These are phyloP conservation scores for Wickerhamomyces chaumierensis DNA, from an alignment of 805 yeast genomes.

Conservation along the genomic window DNA sequence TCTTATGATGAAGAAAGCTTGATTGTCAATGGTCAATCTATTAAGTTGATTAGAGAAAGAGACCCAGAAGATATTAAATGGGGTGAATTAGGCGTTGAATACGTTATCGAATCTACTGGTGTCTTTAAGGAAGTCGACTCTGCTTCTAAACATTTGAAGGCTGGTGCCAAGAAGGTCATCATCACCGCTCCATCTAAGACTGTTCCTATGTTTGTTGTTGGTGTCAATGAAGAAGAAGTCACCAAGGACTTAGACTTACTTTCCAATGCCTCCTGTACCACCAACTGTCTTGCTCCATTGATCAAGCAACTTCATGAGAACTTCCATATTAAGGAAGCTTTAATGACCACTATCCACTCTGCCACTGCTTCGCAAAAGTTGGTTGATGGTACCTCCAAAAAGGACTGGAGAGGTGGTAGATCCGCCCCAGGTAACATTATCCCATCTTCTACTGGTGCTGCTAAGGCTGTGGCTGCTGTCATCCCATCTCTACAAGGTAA, in stretches of 20 bases:
- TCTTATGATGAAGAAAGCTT: constrained; percentile 38
- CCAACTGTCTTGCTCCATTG: constrained; percentile 91
- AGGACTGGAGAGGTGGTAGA: constrained; percentile 99
- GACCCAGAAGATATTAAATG: constrained; percentile 62
- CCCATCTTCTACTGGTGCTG: constrained; percentile 95
- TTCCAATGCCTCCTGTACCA: constrained; percentile 93
- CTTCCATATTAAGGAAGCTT: constrained; percentile 83
- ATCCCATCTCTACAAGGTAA: constrained; percentile 85
- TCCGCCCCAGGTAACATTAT: constrained; percentile 92
- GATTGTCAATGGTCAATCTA: constrained; percentile 39
- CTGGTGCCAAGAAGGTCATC: constrained; percentile 65
- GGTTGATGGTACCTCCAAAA: constrained; percentile 94
- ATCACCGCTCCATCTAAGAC: constrained; percentile 88
- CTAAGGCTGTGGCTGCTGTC: constrained; percentile 95
- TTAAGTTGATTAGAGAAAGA: constrained; percentile 48
- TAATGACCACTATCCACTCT: constrained; percentile 95
- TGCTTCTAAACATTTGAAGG: constrained; percentile 59
- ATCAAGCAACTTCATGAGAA: constrained; percentile 81
- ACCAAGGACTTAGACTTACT: constrained; percentile 64
- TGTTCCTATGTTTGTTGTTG: constrained; percentile 92
- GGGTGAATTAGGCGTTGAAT: constrained; percentile 52
- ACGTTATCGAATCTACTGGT: constrained; percentile 64
- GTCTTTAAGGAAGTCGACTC: constrained; percentile 55
- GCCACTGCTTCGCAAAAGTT: constrained; percentile 95
- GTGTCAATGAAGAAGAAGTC: constrained; percentile 79